Evolutionary conservation across 805 yeast species (phyloP), one percentile per base, ranked within the genome.

Genomic region (Saturnispora dispora): DNA sequence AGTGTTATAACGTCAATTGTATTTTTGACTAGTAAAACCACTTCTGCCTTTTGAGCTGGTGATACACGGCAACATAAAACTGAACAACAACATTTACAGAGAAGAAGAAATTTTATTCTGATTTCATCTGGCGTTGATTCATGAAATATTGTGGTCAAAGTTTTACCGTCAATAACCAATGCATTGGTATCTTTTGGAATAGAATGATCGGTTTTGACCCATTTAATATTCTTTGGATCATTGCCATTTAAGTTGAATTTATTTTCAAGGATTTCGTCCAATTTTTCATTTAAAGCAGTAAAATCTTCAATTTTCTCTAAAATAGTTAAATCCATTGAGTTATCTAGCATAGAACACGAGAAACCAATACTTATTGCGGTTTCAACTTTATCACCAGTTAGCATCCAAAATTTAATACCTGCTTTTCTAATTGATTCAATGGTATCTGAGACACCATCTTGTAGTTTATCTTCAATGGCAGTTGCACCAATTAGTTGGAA

Each of bases 21-120:
- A 30, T 73, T 70, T 62, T 83, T 83, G 27, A 85, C 89, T 70
- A 82, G 66, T 54, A 70, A 73, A 22, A 85, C 91, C 25, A 86
- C 85, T 15, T 76, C 76, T 3, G 93, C 95, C 68, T 85, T 85
- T 64, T 85, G 93, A 18, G 89, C 77, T 7, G 95, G 93, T 3
- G 90, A 83, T 20, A 85, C 93, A 55, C 95, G 78, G 66, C 93
- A 85, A 65, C 95, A 85, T 51, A 85, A 64, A n/a, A 86, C 91
- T 2, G 90, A 75, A 52, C 78, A 75, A 67, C 93, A 85, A 55
- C 82, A 82, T 64, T 85, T 85, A 63, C 93, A 82, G 27, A 86
- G 69, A 30, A 85, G 69, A 51, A 86, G 70, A 64, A 86, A 85
- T 63, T 81, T 81, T 57, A 74, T 66, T 58, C 68, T 68, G 1